phyloP scores from a whole-genome alignment of 2,329 filamentous ascomycete species.

The Calonectria montana region DNA sequence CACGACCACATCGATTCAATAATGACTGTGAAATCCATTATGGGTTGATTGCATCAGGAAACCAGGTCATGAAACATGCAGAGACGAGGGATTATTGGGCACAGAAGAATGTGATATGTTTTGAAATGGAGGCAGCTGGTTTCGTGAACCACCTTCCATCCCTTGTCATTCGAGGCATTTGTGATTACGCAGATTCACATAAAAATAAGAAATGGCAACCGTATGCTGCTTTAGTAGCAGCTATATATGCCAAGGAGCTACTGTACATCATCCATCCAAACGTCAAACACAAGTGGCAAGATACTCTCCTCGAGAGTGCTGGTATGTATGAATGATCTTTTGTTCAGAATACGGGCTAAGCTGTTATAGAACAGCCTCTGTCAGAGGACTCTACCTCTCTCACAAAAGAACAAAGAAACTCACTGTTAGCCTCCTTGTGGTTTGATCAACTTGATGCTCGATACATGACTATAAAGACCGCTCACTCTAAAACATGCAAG shows the following conservation, averaged over 20 bases:
- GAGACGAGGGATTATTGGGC: not conserved
- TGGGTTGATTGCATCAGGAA: not conserved
- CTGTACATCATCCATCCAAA: not conserved
- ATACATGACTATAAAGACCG: constrained; percentile 49
- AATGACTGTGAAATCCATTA: not conserved
- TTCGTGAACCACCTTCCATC: constrained; percentile 35
- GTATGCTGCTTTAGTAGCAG: constrained; percentile 49
- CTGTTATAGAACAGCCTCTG: not conserved
- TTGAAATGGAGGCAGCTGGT: constrained; percentile 34
- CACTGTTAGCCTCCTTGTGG: constrained; percentile 44
- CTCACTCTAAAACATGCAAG: constrained; percentile 52
- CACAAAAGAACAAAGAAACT: not conserved
- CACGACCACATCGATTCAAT: not conserved
- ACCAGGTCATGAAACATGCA: not conserved
- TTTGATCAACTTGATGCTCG: constrained; percentile 54
- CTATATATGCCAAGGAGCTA: constrained; percentile 40
- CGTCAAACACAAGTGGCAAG: not conserved
- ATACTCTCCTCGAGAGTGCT: not conserved
- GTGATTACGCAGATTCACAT: constrained; percentile 51
- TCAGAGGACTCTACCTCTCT: not conserved
- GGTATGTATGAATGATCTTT: not conserved
- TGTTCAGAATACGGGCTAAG: not conserved
- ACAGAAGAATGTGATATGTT: constrained; percentile 20
- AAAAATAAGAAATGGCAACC: constrained; percentile 50
- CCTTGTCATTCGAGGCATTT: constrained; percentile 50